A percentile compares a stretch with the other conserved stretches of the same genome.
These are phyloP conservation scores for Penicillium sp. DNA, from an alignment of 2,329 filamentous ascomycete genomes.

Conservation along the genomic window DNA sequence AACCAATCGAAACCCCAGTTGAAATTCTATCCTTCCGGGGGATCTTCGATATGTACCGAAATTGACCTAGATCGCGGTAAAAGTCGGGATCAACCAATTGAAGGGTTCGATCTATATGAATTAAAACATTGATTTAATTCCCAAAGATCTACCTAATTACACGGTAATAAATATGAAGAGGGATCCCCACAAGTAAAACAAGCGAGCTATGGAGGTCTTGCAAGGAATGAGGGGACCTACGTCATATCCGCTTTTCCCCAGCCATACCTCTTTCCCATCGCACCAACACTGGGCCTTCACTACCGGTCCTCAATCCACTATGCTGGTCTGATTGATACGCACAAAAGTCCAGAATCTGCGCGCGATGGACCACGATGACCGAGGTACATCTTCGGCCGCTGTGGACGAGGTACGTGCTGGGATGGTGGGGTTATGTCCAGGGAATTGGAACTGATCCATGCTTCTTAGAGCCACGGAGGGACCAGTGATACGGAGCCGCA, in stretches of 20 bases:
- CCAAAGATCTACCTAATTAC: neutral
- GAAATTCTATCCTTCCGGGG: neutral
- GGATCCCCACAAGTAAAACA: neutral
- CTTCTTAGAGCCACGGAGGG: slow-evolving; percentile 30
- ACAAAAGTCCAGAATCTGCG: slow-evolving; percentile 4
- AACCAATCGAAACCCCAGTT: neutral
- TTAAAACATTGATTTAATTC: neutral
- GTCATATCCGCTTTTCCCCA: slow-evolving; percentile 27
- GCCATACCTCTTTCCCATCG: slow-evolving; percentile 8
- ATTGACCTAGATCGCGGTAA: neutral
- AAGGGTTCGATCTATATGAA: neutral
- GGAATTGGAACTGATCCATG: slow-evolving; percentile 13
- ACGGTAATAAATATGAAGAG: neutral
- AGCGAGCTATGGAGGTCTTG: neutral
- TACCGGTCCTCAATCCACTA: slow-evolving; percentile 6
- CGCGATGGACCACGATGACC: slow-evolving; percentile 16
- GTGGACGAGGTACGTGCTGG: slow-evolving; percentile 20
- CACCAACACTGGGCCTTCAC: slow-evolving; percentile 4
- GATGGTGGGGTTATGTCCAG: neutral
- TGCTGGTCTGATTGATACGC: slow-evolving; percentile 11
- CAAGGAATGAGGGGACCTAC: slow-evolving; percentile 14
- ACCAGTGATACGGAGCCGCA: slow-evolving; percentile 35
- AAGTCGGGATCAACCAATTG: neutral
- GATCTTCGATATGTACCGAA: slow-evolving; percentile 8
- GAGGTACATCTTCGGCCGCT: slow-evolving; percentile 3